These are phyloP conservation scores for Rhodamnia argentea DNA, from an alignment of 345 rosid genomes.

Conservation along the genomic window DNA sequence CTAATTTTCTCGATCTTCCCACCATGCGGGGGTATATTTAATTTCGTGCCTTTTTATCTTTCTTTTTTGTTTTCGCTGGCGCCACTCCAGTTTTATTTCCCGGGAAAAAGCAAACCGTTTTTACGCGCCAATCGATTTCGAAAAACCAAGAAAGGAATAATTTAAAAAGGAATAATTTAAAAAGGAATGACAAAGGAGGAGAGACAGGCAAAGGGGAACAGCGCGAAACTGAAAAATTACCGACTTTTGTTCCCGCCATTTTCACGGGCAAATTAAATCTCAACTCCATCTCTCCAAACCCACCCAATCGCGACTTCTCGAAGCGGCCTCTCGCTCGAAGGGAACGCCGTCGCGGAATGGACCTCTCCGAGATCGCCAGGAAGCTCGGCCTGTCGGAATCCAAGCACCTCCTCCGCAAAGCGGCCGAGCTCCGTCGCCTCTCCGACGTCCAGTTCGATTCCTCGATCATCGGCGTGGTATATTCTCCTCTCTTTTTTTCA, in stretches of 20 bases:
- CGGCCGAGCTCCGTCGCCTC: constrained; percentile 93
- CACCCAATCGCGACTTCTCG: neutral
- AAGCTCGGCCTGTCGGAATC: constrained; percentile 64
- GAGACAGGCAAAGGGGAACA: neutral
- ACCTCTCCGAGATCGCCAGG: constrained; percentile 57
- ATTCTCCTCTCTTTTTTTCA: neutral
- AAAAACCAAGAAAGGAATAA: neutral
- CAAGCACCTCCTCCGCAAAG: constrained; percentile 67
- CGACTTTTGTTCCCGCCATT: neutral
- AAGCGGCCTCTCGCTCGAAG: neutral
- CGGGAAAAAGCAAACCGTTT: neutral
- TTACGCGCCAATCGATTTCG: neutral
- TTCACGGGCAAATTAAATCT: neutral
- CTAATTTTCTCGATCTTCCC: too few species aligned
- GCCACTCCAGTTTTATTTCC: neutral
- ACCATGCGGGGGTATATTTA: too few species aligned
- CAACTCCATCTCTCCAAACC: neutral
- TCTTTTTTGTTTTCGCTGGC: neutral
- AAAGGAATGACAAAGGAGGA: neutral
- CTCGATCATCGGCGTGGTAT: constrained; percentile 77
- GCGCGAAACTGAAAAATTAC: neutral
- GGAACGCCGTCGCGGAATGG: constrained; percentile 26
- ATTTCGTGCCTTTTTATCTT: too few species aligned
- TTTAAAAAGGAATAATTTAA: neutral
- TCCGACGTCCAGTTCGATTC: constrained; percentile 90